These are phyloP conservation scores for Pseudozyma flocculosa DNA, from an alignment of 1,284 basidiomycete species.

Conservation along the genomic window DNA sequence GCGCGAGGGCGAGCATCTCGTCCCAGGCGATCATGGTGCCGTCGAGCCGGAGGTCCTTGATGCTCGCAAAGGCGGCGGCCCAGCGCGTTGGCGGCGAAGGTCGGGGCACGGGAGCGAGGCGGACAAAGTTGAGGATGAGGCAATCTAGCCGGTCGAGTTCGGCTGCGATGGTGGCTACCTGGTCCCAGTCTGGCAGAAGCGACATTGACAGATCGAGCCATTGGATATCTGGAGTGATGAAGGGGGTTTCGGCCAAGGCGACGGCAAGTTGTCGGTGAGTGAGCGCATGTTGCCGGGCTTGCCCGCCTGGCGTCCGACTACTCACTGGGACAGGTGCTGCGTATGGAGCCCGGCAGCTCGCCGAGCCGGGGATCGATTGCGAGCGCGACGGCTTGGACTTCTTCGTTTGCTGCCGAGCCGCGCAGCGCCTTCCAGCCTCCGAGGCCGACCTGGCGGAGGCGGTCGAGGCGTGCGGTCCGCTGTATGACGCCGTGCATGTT, in stretches of 20 bases:
- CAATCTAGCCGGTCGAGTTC: constrained; percentile 69
- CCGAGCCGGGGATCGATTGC: constrained; percentile 60
- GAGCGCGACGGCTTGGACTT: constrained; percentile 59
- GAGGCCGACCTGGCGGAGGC: constrained; percentile 74
- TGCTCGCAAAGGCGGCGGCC: constrained; percentile 62
- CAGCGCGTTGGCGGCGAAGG: constrained; percentile 25
- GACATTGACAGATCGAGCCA: constrained; percentile 80
- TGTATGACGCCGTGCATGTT: constrained; percentile 74
- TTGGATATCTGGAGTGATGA: constrained; percentile 66
- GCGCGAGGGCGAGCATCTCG: constrained; percentile 63
- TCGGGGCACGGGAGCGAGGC: constrained; percentile 48
- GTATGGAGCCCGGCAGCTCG: constrained; percentile 65
- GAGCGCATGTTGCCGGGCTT: too few relatives aligned
- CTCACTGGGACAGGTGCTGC: constrained; percentile 71
- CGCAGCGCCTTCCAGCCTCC: constrained; percentile 64
- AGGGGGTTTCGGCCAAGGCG: constrained; percentile 38
- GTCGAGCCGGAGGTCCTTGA: constrained; percentile 76
- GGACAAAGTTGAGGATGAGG: constrained; percentile 65
- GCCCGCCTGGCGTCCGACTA: not conserved
- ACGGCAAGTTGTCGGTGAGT: not conserved
- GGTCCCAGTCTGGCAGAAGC: constrained; percentile 73
- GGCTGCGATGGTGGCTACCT: constrained; percentile 67
- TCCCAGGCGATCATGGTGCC: constrained; percentile 71
- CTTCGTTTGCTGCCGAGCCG: not conserved
- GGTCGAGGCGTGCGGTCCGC: constrained; percentile 70